Percentiles rank a stretch among this genome's conserved stretches.
phyloP scores from a whole-genome alignment of 75 land plant genomes.

The Azolla pinnata region DNA sequence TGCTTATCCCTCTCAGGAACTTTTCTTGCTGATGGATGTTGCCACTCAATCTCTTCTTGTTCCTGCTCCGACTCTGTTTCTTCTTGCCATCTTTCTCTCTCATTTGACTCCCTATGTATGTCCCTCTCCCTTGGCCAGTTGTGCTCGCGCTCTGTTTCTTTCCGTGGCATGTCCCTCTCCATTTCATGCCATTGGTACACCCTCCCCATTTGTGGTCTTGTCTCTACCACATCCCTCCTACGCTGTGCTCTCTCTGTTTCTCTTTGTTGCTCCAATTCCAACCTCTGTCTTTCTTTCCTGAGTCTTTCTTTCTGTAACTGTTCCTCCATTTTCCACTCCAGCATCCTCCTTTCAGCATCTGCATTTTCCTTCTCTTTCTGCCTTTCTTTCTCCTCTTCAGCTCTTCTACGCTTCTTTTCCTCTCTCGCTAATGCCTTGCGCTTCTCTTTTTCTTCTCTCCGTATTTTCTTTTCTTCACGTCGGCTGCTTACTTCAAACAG shows the following conservation, averaged over 20 bases:
- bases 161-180: slow-evolving; percentile 15
- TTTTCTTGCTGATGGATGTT: slow-evolving; percentile 37
- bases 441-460: slow-evolving; percentile 1
- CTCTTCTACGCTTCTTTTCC: background rate
- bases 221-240: background rate
- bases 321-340: slow-evolving; percentile 7
- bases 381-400: slow-evolving; percentile 2
- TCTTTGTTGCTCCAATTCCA: slow-evolving; percentile 1
- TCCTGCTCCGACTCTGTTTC: slow-evolving; percentile 42
- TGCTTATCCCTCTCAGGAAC: slow-evolving; percentile 35
- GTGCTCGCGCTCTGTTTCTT: slow-evolving; percentile 22
- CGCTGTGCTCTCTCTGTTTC: slow-evolving; percentile 9
- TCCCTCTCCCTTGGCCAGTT: slow-evolving; percentile 28
- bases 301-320: slow-evolving; percentile 7
- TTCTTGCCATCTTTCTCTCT: slow-evolving; percentile 18
- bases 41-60: slow-evolving; percentile 26
- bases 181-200: slow-evolving; percentile 12
- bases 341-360: slow-evolving; percentile 4
- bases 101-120: slow-evolving; percentile 20
- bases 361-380: background rate
- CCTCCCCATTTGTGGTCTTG: slow-evolving; percentile 7
- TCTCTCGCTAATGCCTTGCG: background rate
- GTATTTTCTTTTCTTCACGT: slow-evolving; percentile 2
- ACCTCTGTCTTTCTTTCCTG: background rate
- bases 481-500: background rate